A percentile compares a stretch with the other conserved stretches of the same genome.
Evolutionary conservation across 2,329 filamentous ascomycete species (phyloP).

Genomic region (Penicillium sclerotiorum): DNA sequence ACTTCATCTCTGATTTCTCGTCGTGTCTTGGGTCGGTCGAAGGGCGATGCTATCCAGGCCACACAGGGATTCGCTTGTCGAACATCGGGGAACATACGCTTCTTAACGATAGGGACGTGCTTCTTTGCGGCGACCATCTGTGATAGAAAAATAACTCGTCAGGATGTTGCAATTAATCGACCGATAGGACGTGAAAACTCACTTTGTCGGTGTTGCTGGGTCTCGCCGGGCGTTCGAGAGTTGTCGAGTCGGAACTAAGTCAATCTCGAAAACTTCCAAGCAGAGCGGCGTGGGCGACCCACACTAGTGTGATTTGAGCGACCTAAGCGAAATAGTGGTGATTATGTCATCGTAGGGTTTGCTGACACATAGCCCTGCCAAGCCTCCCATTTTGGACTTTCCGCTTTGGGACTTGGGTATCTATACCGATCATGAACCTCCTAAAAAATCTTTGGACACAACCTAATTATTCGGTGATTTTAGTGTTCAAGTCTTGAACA

Average conservation of each 20-base stretch:
- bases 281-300: slow-evolving; percentile 37
- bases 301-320: slow-evolving; percentile 35
- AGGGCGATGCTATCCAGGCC: slow-evolving; percentile 26
- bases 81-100: slow-evolving; percentile 73
- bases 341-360: slow-evolving; percentile 30
- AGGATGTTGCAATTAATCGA: slow-evolving; percentile 14
- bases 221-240: slow-evolving; percentile 46
- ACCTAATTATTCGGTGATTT: no score
- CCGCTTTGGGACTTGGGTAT: no score
- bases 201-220: slow-evolving; percentile 51
- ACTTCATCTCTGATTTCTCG: neutral
- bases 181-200: slow-evolving; percentile 23
- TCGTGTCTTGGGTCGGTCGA: slow-evolving; percentile 9
- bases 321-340: slow-evolving; percentile 27
- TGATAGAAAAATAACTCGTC: slow-evolving; percentile 21
- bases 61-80: slow-evolving; percentile 16
- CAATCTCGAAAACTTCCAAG: slow-evolving; percentile 44
- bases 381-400: slow-evolving; percentile 17
- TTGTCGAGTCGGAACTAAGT: slow-evolving; percentile 45
- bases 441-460: no score
- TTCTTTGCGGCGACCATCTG: slow-evolving; percentile 98
- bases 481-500: no score
- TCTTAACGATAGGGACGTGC: slow-evolving; percentile 99
- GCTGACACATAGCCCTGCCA: slow-evolving; percentile 21
- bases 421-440: no score